Evolutionary conservation across 2,329 filamentous ascomycete genomes (phyloP).

Genomic region (Coleophoma eucalyptorum): DNA sequence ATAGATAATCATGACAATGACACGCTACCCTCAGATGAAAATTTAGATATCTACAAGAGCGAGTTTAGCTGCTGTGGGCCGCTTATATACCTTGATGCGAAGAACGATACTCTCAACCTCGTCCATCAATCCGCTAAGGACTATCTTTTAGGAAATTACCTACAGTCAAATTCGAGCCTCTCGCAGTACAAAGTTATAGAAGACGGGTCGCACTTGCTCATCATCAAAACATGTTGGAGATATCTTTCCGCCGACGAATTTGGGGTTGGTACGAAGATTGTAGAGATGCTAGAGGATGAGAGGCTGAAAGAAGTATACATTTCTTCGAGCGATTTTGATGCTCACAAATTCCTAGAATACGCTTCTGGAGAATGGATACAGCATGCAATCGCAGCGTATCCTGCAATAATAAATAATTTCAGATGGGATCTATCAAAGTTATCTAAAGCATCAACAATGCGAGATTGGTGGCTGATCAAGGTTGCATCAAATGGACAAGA

Average conservation of each 20-base stretch:
- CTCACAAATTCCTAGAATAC: no score
- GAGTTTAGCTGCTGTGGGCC: not conserved
- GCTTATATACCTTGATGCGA: not conserved
- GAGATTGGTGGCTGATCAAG: no score
- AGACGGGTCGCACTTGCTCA: not conserved
- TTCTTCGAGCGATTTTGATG: no score
- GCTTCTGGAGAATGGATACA: no score
- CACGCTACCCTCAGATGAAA: not conserved
- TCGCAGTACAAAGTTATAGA: not conserved
- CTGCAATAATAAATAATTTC: no score
- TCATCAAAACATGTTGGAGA: not conserved
- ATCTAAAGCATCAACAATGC: no score
- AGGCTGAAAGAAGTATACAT: no score
- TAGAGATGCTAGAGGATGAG: no score
- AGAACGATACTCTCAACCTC: not conserved
- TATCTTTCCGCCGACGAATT: not conserved
- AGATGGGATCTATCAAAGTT: no score
- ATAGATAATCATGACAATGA: not conserved
- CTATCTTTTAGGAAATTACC: not conserved
- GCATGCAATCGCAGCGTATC: no score
- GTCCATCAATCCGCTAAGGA: not conserved
- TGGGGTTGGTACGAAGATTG: no score
- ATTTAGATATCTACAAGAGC: not conserved
- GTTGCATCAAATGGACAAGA: no score
- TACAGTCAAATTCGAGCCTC: not conserved